Percentiles rank a stretch among this genome's conserved stretches.
These are phyloP conservation scores for Geranium brycei DNA, from an alignment of 345 rosid species.

Conservation along the genomic window DNA sequence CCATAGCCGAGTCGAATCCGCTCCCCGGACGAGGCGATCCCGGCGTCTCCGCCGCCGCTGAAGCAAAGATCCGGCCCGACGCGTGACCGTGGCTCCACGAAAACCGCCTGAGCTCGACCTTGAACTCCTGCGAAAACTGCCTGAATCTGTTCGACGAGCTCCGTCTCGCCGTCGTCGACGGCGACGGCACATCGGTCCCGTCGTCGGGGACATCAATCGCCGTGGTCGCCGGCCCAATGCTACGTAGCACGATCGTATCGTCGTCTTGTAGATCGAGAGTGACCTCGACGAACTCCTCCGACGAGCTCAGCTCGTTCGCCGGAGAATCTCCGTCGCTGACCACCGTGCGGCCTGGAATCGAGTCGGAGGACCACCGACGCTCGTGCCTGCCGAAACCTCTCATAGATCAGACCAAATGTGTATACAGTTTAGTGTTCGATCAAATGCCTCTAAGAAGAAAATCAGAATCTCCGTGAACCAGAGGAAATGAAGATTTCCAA, in stretches of 20 bases:
- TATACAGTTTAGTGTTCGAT: too few relatives aligned
- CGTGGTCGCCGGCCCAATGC: slow-evolving; percentile 77
- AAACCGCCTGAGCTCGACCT: slow-evolving; percentile 53
- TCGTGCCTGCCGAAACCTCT: slow-evolving; percentile 38
- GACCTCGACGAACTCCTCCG: slow-evolving; percentile 85
- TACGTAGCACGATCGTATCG: slow-evolving; percentile 74
- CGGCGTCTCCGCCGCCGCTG: slow-evolving; percentile 9
- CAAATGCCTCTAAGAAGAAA: too few relatives aligned
- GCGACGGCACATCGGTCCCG: slow-evolving; percentile 3
- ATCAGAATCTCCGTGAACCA: too few relatives aligned
- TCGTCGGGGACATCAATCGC: slow-evolving; percentile 23
- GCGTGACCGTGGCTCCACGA: slow-evolving; percentile 64
- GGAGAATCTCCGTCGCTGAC: slow-evolving; percentile 46
- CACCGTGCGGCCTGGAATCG: slow-evolving; percentile 30
- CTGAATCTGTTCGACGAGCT: slow-evolving; percentile 50
- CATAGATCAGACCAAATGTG: slow-evolving; percentile 18
- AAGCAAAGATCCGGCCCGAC: slow-evolving; percentile 31
- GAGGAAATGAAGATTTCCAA: too few relatives aligned
- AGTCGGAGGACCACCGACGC: slow-evolving; percentile 88
- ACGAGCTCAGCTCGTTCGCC: slow-evolving; percentile 31
- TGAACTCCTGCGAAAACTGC: slow-evolving; percentile 77
- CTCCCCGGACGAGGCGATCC: slow-evolving; percentile 11
- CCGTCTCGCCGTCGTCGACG: slow-evolving; percentile 49
- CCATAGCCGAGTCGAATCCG: slow-evolving; percentile 52
- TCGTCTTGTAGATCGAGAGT: slow-evolving; percentile 86